These are phyloP conservation scores for Termitomyces sp. DNA, from an alignment of 1,284 basidiomycete genomes.

Conservation along the genomic window DNA sequence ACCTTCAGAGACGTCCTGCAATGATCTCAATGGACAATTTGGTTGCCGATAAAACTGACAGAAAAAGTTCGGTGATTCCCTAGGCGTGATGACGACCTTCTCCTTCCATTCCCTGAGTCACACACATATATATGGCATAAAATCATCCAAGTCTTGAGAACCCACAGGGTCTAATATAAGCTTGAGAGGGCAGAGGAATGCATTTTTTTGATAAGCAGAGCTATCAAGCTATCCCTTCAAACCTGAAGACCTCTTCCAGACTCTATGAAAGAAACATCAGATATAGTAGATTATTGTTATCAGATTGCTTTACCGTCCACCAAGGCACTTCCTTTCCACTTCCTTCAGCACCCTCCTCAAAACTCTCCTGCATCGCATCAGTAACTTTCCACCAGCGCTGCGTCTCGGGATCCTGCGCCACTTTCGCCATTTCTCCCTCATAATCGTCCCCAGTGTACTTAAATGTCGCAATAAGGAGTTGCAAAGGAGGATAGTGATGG, in stretches of 20 bases:
- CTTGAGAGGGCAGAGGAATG: neutral
- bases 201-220: neutral
- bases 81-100: neutral
- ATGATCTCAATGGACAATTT: too few relatives aligned
- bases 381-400: conserved; percentile 74
- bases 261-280: conserved; percentile 31
- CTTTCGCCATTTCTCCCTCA: conserved; percentile 59
- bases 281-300: neutral
- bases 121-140: neutral
- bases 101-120: neutral
- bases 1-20: too few relatives aligned
- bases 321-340: conserved; percentile 63
- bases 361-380: conserved; percentile 75
- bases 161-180: neutral
- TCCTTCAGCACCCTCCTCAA: conserved; percentile 62
- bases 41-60: too few relatives aligned
- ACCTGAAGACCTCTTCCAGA: conserved; percentile 68
- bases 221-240: conserved; percentile 41
- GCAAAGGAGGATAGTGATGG: conserved; percentile 56
- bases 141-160: neutral
- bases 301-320: conserved; percentile 52
- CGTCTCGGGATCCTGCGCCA: conserved; percentile 64
- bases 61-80: too few relatives aligned
- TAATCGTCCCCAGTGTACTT: conserved; percentile 63
- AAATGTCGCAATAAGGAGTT: conserved; percentile 67